Base-by-base conservation (phyloP, 768 basidiomycete genomes). In the Suillus fuscotomentosus region DNA sequence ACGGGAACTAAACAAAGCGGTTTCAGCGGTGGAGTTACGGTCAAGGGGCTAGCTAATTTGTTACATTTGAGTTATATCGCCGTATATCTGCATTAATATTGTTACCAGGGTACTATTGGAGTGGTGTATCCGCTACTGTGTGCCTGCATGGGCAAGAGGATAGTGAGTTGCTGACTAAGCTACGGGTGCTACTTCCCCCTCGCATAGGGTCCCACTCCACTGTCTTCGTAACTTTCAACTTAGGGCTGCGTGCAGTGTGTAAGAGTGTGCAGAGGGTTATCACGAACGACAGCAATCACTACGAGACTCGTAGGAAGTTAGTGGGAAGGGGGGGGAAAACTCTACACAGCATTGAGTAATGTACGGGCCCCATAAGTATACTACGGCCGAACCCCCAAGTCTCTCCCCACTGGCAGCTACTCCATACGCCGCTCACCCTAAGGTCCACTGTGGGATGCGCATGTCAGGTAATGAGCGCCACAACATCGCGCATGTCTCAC, bases 401-500 rank as follows among this genome's bases (percentile, higher is more conserved):
- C 31, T 41, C 17, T 45, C n/a, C 36, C 31, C 9, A 6, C 31
- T 31, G 31, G 5, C n/a, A 45, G 45, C 20, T n/a, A n/a, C 45
- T 81, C 62, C 80, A 79, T 31, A 88, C 90, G 0, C 85, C 38
- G 89, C 74, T 60, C 91, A 81, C 56, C 86, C 82, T 53, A 81
- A 81, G 60, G 92, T 79, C 89, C 90, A 93, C 66, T 90, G 86
- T 0, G 83, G 83, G 51, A 88, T 74, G 11, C 85, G 82, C 65
- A 86, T 82, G 3, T 89, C 90, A 4, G 91, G 91, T 9, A 92
- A 47, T 72, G 47, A 92, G 83, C 41, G 87, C 86, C 70, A 91
- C 79, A 63, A 94, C 78, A 71, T 94, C 92, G 72, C 88, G 86
- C 50, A 91, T 80, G 68, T 94, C 91, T 90, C 90, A 93, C 45